Percentiles rank a stretch among this genome's conserved stretches.
Conservation (phyloP, 2,329 filamentous ascomycete species). For the Colletotrichum tabaci region DNA sequence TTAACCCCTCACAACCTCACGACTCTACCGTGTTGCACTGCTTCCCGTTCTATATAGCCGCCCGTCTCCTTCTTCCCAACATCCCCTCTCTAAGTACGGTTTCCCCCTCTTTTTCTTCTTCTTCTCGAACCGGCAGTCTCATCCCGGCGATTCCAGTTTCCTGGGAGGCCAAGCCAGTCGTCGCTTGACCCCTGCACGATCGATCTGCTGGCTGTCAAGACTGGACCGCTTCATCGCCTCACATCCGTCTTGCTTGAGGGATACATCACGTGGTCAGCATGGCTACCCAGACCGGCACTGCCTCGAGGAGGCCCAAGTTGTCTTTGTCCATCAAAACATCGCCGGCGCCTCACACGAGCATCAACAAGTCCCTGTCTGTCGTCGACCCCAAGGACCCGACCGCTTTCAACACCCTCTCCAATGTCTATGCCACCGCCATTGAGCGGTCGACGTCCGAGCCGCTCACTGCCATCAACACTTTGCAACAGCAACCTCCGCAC, state of each 20-base stretch:
- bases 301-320: conserved; percentile 67
- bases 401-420: conserved; percentile 76
- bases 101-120: conserved; percentile 14
- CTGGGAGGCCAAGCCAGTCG: conserved; percentile 42
- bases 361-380: conserved; percentile 60
- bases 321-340: conserved; percentile 69
- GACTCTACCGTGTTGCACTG: conserved; percentile 20
- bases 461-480: conserved; percentile 64
- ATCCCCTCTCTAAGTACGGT: not conserved
- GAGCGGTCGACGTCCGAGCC: conserved; percentile 70
- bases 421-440: conserved; percentile 75
- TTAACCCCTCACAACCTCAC: conserved; percentile 25
- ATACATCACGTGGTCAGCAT: conserved; percentile 47
- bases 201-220: conserved; percentile 46
- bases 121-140: conserved; percentile 15
- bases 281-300: conserved; percentile 54
- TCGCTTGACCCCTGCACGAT: conserved; percentile 46
- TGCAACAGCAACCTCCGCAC: conserved; percentile 53
- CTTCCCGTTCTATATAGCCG: conserved; percentile 41
- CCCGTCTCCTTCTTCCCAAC: conserved; percentile 14
- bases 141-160: conserved; percentile 26
- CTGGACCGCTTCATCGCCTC: conserved; percentile 34
- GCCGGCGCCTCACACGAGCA: conserved; percentile 54
- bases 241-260: not conserved
- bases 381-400: conserved; percentile 73